phyloP scores from a whole-genome alignment of 106 monocot species.

The Apostasia ramifera region DNA sequence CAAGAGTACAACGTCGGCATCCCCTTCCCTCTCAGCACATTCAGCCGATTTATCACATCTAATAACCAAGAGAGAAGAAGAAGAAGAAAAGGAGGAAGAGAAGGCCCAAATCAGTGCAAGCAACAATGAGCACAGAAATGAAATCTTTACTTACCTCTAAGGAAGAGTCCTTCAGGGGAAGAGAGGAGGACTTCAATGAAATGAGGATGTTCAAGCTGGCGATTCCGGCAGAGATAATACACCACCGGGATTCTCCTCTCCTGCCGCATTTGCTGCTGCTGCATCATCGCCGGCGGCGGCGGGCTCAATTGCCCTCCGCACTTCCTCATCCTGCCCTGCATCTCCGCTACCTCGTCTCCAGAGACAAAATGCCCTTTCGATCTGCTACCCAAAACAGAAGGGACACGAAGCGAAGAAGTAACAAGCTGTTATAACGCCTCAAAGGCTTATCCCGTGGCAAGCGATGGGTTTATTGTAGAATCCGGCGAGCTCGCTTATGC shows the following conservation, averaged over 20 bases:
- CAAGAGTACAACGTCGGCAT: conserved; percentile 85
- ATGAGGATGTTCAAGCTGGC: conserved; percentile 66
- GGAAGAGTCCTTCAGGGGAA: conserved; percentile 49
- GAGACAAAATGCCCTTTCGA: neutral
- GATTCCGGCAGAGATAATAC: conserved; percentile 51
- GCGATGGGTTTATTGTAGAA: neutral
- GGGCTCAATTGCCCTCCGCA: conserved; percentile 28
- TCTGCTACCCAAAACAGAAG: neutral
- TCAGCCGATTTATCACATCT: conserved; percentile 71
- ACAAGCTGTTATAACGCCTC: neutral
- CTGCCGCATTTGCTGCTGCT: conserved; percentile 4
- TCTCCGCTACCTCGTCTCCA: neutral
- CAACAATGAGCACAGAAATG: neutral
- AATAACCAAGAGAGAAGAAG: neutral
- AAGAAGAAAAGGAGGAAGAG: neutral
- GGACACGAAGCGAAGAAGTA: neutral
- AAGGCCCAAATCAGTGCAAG: neutral
- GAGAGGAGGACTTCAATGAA: conserved; percentile 62
- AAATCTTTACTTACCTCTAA: conserved; percentile 43
- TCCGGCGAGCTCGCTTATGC: neutral
- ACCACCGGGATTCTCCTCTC: conserved; percentile 46
- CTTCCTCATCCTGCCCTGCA: conserved; percentile 29
- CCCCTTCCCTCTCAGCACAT: conserved; percentile 62
- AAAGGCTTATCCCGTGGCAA: neutral
- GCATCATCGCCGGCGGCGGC: conserved; percentile 15